These are phyloP conservation scores for Mucor piriformis DNA, from an alignment of 371 early-diverging fungal genomes.

Conservation along the genomic window DNA sequence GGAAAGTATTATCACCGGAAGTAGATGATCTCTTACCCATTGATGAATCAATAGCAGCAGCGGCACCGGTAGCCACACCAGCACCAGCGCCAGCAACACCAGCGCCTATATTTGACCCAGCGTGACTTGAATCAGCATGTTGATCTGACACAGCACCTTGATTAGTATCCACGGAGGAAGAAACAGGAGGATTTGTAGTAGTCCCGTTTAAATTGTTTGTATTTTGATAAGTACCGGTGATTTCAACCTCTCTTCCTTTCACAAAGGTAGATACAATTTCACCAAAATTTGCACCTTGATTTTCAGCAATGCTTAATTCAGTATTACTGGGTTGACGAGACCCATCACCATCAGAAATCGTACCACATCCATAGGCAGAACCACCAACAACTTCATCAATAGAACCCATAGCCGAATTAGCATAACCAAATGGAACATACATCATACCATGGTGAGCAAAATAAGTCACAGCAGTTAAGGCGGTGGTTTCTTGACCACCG, in stretches of 20 bases:
- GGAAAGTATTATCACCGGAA: background rate
- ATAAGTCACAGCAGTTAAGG: constrained; percentile 66
- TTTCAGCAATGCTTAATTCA: constrained; percentile 66
- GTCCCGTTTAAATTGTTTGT: background rate
- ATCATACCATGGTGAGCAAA: constrained; percentile 82
- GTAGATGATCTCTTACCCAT: background rate
- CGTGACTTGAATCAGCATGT: background rate
- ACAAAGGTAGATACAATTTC: constrained; percentile 33
- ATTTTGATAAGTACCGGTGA: no score
- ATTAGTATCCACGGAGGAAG: background rate
- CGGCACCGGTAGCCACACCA: background rate
- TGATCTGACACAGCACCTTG: background rate
- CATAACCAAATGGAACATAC: constrained; percentile 79
- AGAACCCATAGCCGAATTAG: constrained; percentile 39
- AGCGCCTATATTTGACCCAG: background rate
- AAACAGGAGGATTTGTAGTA: background rate
- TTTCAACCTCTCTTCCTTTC: constrained; percentile 10
- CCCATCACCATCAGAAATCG: constrained; percentile 69
- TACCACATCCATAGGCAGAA: constrained; percentile 72
- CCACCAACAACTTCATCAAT: constrained; percentile 64
- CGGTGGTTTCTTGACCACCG: constrained; percentile 79
- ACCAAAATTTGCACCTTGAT: constrained; percentile 66
- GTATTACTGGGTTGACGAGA: constrained; percentile 51
- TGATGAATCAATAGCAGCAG: background rate
- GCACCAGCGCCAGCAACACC: background rate